Evolutionary conservation across 345 rosid species (phyloP), one percentile per base, ranked within the genome.

Genomic region (Hibiscus mutabilis): DNA sequence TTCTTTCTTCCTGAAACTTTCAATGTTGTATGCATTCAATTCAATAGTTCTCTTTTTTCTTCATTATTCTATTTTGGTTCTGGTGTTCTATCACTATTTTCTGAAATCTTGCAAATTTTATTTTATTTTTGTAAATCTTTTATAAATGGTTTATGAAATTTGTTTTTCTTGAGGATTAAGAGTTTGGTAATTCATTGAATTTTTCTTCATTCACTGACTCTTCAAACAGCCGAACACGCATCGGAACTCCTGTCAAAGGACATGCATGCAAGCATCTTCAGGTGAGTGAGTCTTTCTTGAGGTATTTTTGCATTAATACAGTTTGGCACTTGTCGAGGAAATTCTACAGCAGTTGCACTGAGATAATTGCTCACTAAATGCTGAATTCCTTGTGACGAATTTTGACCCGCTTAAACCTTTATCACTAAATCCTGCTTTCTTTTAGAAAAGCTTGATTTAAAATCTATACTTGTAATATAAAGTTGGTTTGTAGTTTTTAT

Each of bases 181-280:
- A 11, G 25, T 11, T 37, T 35, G 37, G 0, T 21, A 21, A 5
- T 56, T 37, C 52, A 70, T 56, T 69, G 29, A 29, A 60, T 7
- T 51, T 60, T 60, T 60, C n/a, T 40, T 68, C 35, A 75, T 72
- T 69, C 15, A 71, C 24, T 42, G 19, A 74, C 33, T 77, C 69
- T 74, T 73, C 67, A 64, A 76, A 83, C 91, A 94, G 97, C 80
- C 78, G 79, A 60, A 79, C 78, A 15, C 91, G 92, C 19, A 95
- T 95, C 81, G 81, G 73, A 78, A 78, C 80, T 75, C 99, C 97
- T 63, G 88, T 89, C 69, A 95, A 92, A 84, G 97, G 99, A 58
- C 82, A 77, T 71, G 82, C 87, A 24, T 95, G 99, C 82, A 95
- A 86, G 77, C 99, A 95, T 85, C 92, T 80, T 79, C 99, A 90